phyloP scores from a whole-genome alignment of 441 rosid genomes.

The Adansonia rubrostipa region DNA sequence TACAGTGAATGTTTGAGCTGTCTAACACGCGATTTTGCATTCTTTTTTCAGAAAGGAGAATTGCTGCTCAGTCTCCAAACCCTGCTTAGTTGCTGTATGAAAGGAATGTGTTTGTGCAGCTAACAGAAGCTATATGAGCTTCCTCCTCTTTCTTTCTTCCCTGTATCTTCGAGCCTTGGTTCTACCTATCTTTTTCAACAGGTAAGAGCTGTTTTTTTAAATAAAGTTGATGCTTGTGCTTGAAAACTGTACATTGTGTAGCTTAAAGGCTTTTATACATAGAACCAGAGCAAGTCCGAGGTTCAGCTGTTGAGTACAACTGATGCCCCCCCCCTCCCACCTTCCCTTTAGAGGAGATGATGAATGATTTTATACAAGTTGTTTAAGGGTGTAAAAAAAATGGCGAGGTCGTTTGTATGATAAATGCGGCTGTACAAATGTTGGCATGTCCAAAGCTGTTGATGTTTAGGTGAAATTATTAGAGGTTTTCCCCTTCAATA shows the following conservation, averaged over 20 bases:
- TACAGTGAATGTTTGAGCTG: no score
- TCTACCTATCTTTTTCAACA: constrained; percentile 46
- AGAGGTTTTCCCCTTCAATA: no score
- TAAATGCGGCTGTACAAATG: no score
- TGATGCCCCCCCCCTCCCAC: constrained; percentile 22
- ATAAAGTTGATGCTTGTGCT: constrained; percentile 55
- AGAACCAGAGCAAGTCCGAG: constrained; percentile 45
- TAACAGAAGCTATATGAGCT: constrained; percentile 62
- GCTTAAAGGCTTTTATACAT: constrained; percentile 40
- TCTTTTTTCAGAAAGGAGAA: constrained; percentile 80
- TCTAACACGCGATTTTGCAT: constrained; percentile 20
- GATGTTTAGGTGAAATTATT: no score
- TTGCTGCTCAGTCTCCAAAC: constrained; percentile 63
- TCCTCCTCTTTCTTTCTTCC: constrained; percentile 34
- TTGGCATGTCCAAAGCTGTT: no score
- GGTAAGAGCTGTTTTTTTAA: constrained; percentile 60
- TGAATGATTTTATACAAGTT: no score
- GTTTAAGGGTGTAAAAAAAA: no score
- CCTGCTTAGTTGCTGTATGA: constrained; percentile 55
- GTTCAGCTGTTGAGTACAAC: constrained; percentile 45
- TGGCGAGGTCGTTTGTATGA: no score
- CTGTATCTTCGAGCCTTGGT: constrained; percentile 41
- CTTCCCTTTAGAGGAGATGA: no score
- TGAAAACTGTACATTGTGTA: constrained; percentile 78
- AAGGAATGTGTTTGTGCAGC: constrained; percentile 74